Evolutionary conservation across 495 filamentous ascomycete species (phyloP).

Genomic region (Tuber indicum): DNA sequence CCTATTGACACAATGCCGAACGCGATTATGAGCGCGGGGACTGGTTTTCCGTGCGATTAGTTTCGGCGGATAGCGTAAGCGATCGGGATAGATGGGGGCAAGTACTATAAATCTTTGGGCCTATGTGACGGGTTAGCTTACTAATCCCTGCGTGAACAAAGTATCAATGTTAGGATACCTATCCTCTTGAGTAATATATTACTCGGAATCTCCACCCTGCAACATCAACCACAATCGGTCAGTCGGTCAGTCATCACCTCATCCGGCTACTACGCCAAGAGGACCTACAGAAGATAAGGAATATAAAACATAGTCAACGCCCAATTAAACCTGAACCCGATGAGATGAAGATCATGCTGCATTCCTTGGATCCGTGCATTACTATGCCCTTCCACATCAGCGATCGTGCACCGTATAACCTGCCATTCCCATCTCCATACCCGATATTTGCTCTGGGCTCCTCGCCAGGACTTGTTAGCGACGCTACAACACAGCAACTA

Average conservation of each 20-base stretch:
- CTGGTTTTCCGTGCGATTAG: slow-evolving; percentile 46
- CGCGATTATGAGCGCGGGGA: slow-evolving; percentile 63
- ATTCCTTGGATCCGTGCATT: slow-evolving; percentile 54
- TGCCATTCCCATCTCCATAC: slow-evolving; percentile 2
- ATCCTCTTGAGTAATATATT: slow-evolving; percentile 71
- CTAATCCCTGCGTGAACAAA: slow-evolving; percentile 35
- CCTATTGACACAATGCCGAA: slow-evolving; percentile 61
- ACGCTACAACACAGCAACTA: neutral
- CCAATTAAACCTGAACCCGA: slow-evolving; percentile 52
- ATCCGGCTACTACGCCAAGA: neutral
- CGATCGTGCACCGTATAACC: neutral
- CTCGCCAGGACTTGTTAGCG: neutral
- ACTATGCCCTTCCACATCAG: slow-evolving; percentile 36
- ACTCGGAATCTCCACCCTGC: slow-evolving; percentile 54
- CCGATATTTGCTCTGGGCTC: slow-evolving; percentile 35
- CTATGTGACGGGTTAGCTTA: slow-evolving; percentile 16
- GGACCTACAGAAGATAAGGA: slow-evolving; percentile 51
- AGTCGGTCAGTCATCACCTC: slow-evolving; percentile 11
- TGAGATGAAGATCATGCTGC: slow-evolving; percentile 48
- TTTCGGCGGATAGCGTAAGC: neutral
- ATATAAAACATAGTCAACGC: slow-evolving; percentile 60
- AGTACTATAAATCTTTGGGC: slow-evolving; percentile 35
- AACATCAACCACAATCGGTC: neutral
- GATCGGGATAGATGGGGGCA: neutral
- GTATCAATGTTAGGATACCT: slow-evolving; percentile 55